Percentiles rank a stretch among this genome's conserved stretches.
phyloP scores from a whole-genome alignment of 1,284 basidiomycete species.

The Ceratobasidium papillatum region DNA sequence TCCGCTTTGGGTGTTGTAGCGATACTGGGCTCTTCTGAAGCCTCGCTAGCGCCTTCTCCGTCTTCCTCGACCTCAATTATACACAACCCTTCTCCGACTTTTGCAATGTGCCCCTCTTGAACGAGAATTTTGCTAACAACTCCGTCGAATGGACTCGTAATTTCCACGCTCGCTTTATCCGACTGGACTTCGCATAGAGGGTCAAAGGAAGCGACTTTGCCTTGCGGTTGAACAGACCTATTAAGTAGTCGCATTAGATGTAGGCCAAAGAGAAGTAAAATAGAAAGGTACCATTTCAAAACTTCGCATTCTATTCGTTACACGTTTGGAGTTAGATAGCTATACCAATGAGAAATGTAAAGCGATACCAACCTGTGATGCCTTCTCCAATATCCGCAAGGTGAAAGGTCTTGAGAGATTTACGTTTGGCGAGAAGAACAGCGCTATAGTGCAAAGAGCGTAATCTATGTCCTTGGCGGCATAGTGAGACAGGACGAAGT shows the following conservation, averaged over 20 bases:
- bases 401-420: constrained; percentile 65
- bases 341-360: neutral
- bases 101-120: constrained; percentile 84
- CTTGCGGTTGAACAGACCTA: constrained; percentile 68
- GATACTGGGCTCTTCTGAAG: constrained; percentile 27
- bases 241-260: constrained; percentile 15
- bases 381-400: constrained; percentile 96
- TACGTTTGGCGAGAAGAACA: constrained; percentile 37
- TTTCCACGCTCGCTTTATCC: constrained; percentile 94
- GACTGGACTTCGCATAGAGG: constrained; percentile 92
- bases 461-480: constrained; percentile 9
- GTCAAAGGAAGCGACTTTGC: constrained; percentile 80
- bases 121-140: constrained; percentile 77
- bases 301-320: constrained; percentile 86
- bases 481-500: constrained; percentile 12
- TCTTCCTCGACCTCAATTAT: constrained; percentile 82
- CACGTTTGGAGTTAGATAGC: constrained; percentile 47
- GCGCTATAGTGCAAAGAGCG: constrained; percentile 39
- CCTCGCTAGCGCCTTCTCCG: constrained; percentile 44
- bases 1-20: neutral
- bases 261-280: neutral
- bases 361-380: constrained; percentile 54
- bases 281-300: constrained; percentile 73
- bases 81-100: constrained; percentile 86
- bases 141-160: constrained; percentile 89